Evolutionary conservation across 208 protist species (phyloP).

Genomic region (Trypanosoma platydactyli): DNA sequence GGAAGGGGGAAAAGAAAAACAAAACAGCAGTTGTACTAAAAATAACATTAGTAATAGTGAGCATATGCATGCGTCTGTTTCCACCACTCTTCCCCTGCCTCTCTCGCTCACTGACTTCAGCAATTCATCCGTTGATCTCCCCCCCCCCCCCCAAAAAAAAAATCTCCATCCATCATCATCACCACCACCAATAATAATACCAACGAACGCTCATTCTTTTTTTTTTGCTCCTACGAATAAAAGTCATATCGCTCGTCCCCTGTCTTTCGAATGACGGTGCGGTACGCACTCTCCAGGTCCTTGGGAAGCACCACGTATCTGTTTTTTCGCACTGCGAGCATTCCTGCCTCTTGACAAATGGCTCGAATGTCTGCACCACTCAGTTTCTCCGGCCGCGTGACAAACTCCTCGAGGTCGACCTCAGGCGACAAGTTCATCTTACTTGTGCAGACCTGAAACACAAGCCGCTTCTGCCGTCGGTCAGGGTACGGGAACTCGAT

Average conservation of each 20-base stretch:
- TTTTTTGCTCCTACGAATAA: constrained; percentile 52
- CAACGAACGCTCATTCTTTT: neutral
- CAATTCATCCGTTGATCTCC: too few species aligned
- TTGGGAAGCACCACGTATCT: constrained; percentile 99
- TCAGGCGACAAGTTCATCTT: constrained; percentile 99
- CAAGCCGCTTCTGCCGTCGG: constrained; percentile 98
- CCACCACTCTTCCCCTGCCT: too few species aligned
- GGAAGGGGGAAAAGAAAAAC: too few species aligned
- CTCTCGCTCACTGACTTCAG: too few species aligned
- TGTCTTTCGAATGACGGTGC: constrained; percentile 84
- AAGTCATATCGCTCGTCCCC: constrained; percentile 85
- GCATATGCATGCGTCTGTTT: too few species aligned
- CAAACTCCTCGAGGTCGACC: constrained; percentile 97
- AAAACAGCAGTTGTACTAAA: too few species aligned
- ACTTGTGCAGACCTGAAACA: constrained; percentile 98
- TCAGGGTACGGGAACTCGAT: constrained; percentile 99
- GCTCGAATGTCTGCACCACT: constrained; percentile 98
- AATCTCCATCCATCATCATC: too few species aligned
- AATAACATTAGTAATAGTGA: too few species aligned
- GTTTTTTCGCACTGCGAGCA: constrained; percentile 99
- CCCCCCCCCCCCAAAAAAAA: too few species aligned
- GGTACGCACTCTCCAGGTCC: constrained; percentile 99
- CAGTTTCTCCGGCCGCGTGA: constrained; percentile 98
- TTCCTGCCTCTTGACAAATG: constrained; percentile 98
- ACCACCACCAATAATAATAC: neutral